These are phyloP conservation scores for Solanum hybrid DNA, from an alignment of 305 asterid species.

Conservation along the genomic window DNA sequence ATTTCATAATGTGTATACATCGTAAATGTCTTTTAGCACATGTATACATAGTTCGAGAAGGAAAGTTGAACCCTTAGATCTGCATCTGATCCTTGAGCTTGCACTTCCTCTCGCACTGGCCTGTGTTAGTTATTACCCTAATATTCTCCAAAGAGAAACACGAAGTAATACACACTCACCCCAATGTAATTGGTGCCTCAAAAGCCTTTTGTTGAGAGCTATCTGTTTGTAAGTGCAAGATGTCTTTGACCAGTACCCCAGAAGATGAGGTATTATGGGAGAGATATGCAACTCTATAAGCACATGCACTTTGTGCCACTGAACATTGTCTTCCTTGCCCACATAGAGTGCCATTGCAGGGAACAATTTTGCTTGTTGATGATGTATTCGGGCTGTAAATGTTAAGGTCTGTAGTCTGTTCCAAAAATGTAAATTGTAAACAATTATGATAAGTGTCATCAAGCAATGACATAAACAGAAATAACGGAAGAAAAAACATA, in stretches of 20 bases:
- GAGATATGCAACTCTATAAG: slow-evolving; percentile 55
- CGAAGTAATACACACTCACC: slow-evolving; percentile 33
- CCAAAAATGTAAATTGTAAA: not conserved
- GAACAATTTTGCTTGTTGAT: slow-evolving; percentile 42
- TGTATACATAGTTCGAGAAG: not conserved
- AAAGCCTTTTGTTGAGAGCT: slow-evolving; percentile 23
- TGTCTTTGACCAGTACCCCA: slow-evolving; percentile 77
- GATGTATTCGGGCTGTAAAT: slow-evolving; percentile 62
- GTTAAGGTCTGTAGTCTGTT: slow-evolving; percentile 46
- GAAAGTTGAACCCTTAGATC: not conserved
- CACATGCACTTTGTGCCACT: slow-evolving; percentile 38
- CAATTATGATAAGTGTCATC: not conserved
- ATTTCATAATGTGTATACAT: not conserved
- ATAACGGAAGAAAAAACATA: not conserved
- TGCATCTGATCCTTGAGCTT: not conserved
- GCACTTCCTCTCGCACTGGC: not conserved
- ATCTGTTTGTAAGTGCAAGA: slow-evolving; percentile 51
- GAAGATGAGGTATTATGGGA: slow-evolving; percentile 60
- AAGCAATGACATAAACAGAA: not conserved
- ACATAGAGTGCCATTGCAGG: slow-evolving; percentile 64
- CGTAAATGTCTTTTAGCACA: not conserved
- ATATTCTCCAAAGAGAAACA: not conserved
- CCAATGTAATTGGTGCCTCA: slow-evolving; percentile 56
- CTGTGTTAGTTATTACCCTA: not conserved
- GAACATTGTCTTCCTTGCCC: slow-evolving; percentile 43